phyloP scores from a whole-genome alignment of 768 basidiomycete genomes.

The Podaxis sp. region DNA sequence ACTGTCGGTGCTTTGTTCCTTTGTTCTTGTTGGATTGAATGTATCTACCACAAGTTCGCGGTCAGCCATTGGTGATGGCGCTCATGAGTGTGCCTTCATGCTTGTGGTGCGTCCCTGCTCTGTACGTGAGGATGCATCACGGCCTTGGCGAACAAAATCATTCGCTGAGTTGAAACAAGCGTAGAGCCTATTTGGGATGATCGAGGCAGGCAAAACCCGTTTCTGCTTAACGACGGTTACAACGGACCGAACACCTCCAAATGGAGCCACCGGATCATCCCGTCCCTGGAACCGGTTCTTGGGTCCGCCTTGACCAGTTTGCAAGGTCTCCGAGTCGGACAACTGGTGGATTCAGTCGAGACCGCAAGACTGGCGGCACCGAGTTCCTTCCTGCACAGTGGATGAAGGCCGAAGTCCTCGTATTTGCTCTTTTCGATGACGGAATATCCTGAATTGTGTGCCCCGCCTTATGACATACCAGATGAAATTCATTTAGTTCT shows the following conservation, averaged over 20 bases:
- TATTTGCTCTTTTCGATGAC: not conserved
- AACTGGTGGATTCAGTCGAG: not conserved
- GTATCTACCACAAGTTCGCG: not conserved
- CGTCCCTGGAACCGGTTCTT: not conserved
- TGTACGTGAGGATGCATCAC: not conserved
- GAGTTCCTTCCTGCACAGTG: not conserved
- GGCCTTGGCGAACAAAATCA: not conserved
- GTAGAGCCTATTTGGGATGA: not conserved
- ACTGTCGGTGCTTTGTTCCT: not conserved
- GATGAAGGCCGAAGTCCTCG: not conserved
- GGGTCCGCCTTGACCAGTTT: not conserved
- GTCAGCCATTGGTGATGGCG: not conserved
- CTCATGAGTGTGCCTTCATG: not conserved
- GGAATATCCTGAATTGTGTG: not conserved
- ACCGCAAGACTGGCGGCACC: not conserved
- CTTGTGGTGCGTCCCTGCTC: not conserved
- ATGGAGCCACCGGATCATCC: slow-evolving; percentile 8
- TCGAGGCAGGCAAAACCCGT: not conserved
- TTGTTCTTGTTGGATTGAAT: not conserved
- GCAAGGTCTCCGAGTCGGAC: slow-evolving; percentile 7
- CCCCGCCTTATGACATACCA: not conserved
- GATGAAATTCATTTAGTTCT: not conserved
- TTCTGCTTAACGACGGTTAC: too few species aligned
- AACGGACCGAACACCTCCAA: not conserved
- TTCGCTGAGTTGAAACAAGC: slow-evolving; percentile 1